Evolutionary conservation across 2,329 filamentous ascomycete genomes (phyloP).

Genomic region (Aureobasidium mangrovei): DNA sequence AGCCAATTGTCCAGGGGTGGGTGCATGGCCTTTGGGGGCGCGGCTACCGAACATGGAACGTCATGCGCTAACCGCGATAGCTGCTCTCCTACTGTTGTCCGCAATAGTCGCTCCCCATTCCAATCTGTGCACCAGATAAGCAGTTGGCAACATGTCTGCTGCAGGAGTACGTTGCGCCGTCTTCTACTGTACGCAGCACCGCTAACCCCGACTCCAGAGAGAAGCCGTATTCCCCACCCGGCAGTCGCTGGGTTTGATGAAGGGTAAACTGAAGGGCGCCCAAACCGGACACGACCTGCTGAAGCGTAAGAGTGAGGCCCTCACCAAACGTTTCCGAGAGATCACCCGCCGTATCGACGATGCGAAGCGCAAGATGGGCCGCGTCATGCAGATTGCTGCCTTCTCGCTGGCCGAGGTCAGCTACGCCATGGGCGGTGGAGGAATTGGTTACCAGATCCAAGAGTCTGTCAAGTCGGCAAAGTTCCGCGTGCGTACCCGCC

Average conservation of each 20-base stretch:
- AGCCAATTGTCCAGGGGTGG: too few species aligned
- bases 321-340: constrained; percentile 73
- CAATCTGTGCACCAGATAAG: not conserved
- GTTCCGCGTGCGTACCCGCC: constrained; percentile 87
- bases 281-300: constrained; percentile 79
- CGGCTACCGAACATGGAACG: not conserved
- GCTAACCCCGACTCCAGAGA: constrained; percentile 49
- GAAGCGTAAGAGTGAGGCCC: constrained; percentile 94
- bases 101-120: not conserved
- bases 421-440: constrained; percentile 80
- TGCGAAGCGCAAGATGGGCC: constrained; percentile 97
- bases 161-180: constrained; percentile 27
- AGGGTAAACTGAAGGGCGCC: constrained; percentile 84
- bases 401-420: constrained; percentile 97
- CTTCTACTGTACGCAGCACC: not conserved
- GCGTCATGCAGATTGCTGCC: constrained; percentile 97
- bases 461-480: constrained; percentile 89
- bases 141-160: constrained; percentile 31
- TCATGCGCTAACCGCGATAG: not conserved
- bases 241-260: constrained; percentile 95
- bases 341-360: constrained; percentile 97
- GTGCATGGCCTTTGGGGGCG: too few species aligned
- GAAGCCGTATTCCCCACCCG: constrained; percentile 97
- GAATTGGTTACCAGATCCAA: constrained; percentile 94
- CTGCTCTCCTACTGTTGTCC: not conserved